Conservation (phyloP, 2,329 filamentous ascomycete species). For the Ceratocystis cubensis region DNA sequence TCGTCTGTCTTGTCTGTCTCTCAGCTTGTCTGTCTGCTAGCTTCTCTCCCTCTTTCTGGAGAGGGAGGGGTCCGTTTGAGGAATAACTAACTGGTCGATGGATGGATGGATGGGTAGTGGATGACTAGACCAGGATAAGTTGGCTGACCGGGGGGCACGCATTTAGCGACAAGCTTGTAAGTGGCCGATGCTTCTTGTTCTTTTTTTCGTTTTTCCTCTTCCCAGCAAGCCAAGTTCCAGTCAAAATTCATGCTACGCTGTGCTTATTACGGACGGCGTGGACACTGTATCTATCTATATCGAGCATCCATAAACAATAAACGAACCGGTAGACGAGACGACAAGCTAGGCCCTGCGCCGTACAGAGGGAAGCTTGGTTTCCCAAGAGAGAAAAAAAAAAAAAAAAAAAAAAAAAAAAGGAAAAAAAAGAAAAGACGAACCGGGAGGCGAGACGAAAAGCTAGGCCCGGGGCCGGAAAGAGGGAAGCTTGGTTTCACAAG, state of each 20-base stretch:
- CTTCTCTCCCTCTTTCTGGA: not conserved
- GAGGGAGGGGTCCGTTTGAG: not conserved
- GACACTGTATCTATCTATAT: not conserved
- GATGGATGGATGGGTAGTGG: not conserved
- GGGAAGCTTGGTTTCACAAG: not conserved
- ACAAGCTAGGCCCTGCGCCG: not conserved
- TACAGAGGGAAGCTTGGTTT: not conserved
- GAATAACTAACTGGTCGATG: not conserved
- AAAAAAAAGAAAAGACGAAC: not conserved
- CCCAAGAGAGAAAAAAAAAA: not conserved
- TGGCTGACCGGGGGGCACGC: not conserved
- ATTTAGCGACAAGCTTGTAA: constrained; percentile 11
- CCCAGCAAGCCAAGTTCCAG: not conserved
- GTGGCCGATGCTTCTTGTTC: constrained; percentile 2
- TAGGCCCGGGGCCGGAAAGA: not conserved
- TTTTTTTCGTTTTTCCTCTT: not conserved
- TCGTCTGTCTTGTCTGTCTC: not conserved
- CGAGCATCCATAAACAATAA: not conserved
- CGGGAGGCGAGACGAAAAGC: not conserved
- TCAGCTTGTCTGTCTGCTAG: not conserved
- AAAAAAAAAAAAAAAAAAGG: not conserved
- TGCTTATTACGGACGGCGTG: too few species aligned
- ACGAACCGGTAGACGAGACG: not conserved
- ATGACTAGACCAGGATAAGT: not conserved
- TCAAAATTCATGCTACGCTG: not conserved